Percentiles rank a stretch among this genome's conserved stretches.
Evolutionary conservation across 2,329 filamentous ascomycete species (phyloP).

Genomic region (Claviceps sp.): DNA sequence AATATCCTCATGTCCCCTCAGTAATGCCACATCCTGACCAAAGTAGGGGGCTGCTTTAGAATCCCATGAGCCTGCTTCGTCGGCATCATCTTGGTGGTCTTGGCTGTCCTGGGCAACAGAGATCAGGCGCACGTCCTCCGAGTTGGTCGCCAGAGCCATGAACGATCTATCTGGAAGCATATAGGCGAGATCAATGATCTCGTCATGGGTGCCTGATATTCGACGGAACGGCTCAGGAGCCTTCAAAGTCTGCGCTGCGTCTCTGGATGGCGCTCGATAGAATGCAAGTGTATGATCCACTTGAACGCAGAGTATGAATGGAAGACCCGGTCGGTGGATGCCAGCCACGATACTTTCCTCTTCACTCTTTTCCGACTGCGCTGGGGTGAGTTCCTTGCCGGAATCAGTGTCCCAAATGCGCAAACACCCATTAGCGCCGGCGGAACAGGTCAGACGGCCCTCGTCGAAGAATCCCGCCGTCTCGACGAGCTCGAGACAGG

Average conservation of each 20-base stretch:
- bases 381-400: slow-evolving; percentile 65
- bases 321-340: slow-evolving; percentile 49
- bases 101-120: slow-evolving; percentile 41
- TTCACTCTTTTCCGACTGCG: slow-evolving; percentile 50
- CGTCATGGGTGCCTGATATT: slow-evolving; percentile 93
- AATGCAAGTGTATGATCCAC: slow-evolving; percentile 79
- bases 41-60: slow-evolving; percentile 48
- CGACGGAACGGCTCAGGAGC: slow-evolving; percentile 48
- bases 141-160: slow-evolving; percentile 85
- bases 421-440: slow-evolving; percentile 69
- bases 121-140: slow-evolving; percentile 81
- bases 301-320: slow-evolving; percentile 69
- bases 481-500: slow-evolving; percentile 76
- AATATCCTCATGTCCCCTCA: slow-evolving; percentile 89
- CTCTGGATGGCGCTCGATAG: slow-evolving; percentile 39
- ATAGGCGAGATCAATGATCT: slow-evolving; percentile 90
- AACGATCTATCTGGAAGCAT: slow-evolving; percentile 67
- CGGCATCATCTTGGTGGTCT: slow-evolving; percentile 11
- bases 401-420: slow-evolving; percentile 71
- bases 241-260: slow-evolving; percentile 20
- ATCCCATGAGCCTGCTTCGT: slow-evolving; percentile 9
- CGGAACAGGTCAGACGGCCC: slow-evolving; percentile 65
- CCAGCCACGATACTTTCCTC: slow-evolving; percentile 58
- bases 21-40: slow-evolving; percentile 72
- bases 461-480: slow-evolving; percentile 64